A percentile compares a stretch with the other conserved stretches of the same genome.
Evolutionary conservation across 306 rosid genomes (phyloP).

Genomic region (Senna siamea): DNA sequence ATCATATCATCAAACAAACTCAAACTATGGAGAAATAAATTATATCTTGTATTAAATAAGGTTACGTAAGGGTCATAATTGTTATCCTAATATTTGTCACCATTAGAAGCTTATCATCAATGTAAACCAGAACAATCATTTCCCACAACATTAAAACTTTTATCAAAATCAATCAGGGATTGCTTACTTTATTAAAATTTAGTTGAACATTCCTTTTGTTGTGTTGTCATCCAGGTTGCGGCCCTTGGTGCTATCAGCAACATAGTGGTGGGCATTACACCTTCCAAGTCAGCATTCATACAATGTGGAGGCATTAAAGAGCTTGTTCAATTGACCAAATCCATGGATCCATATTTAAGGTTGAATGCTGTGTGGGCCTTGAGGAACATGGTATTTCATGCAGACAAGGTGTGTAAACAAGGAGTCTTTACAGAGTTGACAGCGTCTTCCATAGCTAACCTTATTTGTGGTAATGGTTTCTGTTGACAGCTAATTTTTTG

Average conservation of each 20-base stretch:
- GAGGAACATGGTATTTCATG: conserved; percentile 85
- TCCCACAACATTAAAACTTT: neutral
- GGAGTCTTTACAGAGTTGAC: conserved; percentile 70
- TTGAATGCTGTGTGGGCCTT: conserved; percentile 86
- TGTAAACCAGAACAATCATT: conserved; percentile 2
- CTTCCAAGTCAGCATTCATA: conserved; percentile 58
- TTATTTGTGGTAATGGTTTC: conserved; percentile 68
- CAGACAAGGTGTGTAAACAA: conserved; percentile 70
- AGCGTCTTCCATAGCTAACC: conserved; percentile 71
- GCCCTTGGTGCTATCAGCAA: conserved; percentile 86
- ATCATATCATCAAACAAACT: conserved; percentile 5
- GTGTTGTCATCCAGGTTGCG: conserved; percentile 73
- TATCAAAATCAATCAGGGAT: neutral
- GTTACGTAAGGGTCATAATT: neutral
- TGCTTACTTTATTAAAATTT: conserved; percentile 7
- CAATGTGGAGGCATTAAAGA: conserved; percentile 80
- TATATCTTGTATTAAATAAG: conserved; percentile 7
- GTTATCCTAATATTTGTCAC: neutral
- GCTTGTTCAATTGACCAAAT: conserved; percentile 80
- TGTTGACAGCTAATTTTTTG: conserved; percentile 31
- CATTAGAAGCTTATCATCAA: conserved; percentile 21
- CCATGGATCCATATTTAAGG: conserved; percentile 83
- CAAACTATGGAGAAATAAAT: neutral
- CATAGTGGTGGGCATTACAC: conserved; percentile 76
- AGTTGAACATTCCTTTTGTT: conserved; percentile 19